Conservation (phyloP, 352 stramenopile genomes). For the Phytophthora cryptogea region DNA sequence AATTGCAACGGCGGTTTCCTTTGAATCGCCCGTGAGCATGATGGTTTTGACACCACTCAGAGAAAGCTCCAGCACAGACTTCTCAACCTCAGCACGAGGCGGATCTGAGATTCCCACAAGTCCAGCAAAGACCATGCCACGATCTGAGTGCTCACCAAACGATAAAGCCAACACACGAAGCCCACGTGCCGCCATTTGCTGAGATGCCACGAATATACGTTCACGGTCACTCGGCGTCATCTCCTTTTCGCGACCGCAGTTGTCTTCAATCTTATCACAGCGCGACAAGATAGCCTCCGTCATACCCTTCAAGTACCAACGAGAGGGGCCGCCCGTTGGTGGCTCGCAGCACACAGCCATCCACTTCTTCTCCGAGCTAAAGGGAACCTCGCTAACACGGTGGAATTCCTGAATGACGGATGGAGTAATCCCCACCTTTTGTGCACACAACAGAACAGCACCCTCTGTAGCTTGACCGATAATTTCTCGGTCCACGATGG, state of each 20-base stretch:
- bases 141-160: slow-evolving; percentile 83
- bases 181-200: slow-evolving; percentile 72
- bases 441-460: slow-evolving; percentile 67
- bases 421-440: slow-evolving; percentile 63
- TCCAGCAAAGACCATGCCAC: slow-evolving; percentile 91
- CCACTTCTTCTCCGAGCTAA: slow-evolving; percentile 96
- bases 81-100: slow-evolving; percentile 66
- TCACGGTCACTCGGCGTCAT: slow-evolving; percentile 69
- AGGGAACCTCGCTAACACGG: slow-evolving; percentile 92
- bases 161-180: slow-evolving; percentile 92
- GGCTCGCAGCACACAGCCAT: slow-evolving; percentile 93
- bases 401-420: slow-evolving; percentile 52
- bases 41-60: slow-evolving; percentile 73
- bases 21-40: slow-evolving; percentile 96
- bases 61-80: slow-evolving; percentile 61
- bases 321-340: slow-evolving; percentile 46
- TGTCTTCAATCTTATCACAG: slow-evolving; percentile 78
- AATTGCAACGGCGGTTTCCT: slow-evolving; percentile 96
- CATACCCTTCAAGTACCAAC: slow-evolving; percentile 86
- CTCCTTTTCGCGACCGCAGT: slow-evolving; percentile 66
- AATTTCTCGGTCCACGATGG: slow-evolving; percentile 68
- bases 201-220: slow-evolving; percentile 61
- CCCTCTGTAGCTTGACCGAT: slow-evolving; percentile 85
- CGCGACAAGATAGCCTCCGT: slow-evolving; percentile 77
- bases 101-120: slow-evolving; percentile 93